Evolutionary conservation across 768 basidiomycete species (phyloP).

Genomic region (Lactarius akahatsu): DNA sequence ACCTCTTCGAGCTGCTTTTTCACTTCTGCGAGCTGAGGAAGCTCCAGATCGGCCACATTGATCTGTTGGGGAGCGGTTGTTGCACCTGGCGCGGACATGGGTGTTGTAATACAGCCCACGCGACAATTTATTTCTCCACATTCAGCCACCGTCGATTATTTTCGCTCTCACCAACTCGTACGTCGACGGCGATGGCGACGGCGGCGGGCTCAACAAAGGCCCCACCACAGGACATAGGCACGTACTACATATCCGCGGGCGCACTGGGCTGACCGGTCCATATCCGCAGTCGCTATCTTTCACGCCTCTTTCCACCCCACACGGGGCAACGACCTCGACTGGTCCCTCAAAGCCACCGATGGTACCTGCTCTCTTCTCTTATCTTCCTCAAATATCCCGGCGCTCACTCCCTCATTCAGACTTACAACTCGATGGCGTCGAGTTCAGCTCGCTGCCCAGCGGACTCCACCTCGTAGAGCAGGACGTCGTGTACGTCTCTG

Average conservation of each 20-base stretch:
- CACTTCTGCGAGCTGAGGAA: constrained; percentile 85
- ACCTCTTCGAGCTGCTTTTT: constrained; percentile 92
- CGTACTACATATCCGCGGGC: no score
- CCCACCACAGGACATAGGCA: constrained; percentile 24
- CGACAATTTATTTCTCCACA: no score
- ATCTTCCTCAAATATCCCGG: no score
- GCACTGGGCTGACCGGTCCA: neutral
- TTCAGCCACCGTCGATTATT: neutral
- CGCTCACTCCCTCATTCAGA: constrained; percentile 41
- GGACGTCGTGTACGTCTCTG: constrained; percentile 66
- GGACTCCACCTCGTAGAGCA: constrained; percentile 77
- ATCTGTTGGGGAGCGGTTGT: constrained; percentile 58
- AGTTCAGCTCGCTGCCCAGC: constrained; percentile 80
- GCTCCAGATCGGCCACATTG: constrained; percentile 77
- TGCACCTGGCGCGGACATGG: neutral
- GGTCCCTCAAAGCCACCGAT: constrained; percentile 69
- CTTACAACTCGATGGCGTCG: constrained; percentile 64
- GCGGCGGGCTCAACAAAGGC: constrained; percentile 3
- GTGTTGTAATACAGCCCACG: neutral
- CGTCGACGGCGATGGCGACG: constrained; percentile 2
- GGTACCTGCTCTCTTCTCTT: constrained; percentile 42
- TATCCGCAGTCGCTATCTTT: constrained; percentile 67
- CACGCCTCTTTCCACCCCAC: constrained; percentile 86
- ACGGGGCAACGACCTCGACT: constrained; percentile 75
- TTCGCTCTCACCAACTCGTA: neutral